phyloP scores from a whole-genome alignment of 768 basidiomycete genomes.

The Trametes coccinea region DNA sequence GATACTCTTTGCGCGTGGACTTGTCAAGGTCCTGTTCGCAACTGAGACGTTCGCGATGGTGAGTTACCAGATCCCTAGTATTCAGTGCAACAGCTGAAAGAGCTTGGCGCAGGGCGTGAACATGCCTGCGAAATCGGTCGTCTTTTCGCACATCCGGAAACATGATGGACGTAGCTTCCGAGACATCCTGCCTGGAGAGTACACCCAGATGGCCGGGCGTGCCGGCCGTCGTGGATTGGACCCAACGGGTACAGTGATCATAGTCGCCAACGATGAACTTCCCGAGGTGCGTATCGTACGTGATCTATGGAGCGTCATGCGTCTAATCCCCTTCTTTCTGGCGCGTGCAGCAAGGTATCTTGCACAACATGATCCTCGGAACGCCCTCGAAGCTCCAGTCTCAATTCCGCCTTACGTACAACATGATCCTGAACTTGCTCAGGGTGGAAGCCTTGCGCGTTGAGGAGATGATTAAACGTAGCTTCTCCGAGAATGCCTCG shows the following conservation, averaged over 20 bases:
- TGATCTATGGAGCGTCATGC: neutral
- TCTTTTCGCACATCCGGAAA: conserved; percentile 92
- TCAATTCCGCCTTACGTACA: conserved; percentile 97
- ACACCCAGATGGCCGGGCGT: conserved; percentile 99
- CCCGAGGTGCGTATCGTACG: conserved; percentile 65
- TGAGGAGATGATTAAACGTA: conserved; percentile 99
- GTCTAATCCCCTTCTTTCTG: neutral
- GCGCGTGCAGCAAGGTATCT: conserved; percentile 59
- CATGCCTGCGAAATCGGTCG: conserved; percentile 98
- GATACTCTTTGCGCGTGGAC: conserved; percentile 90
- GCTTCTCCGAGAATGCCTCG: conserved; percentile 97
- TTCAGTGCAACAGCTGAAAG: neutral
- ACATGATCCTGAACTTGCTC: conserved; percentile 97
- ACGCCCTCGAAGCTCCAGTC: conserved; percentile 88
- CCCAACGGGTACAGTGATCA: conserved; percentile 92
- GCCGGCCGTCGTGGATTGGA: conserved; percentile 96
- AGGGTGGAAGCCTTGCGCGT: conserved; percentile 94
- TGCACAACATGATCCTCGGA: conserved; percentile 94
- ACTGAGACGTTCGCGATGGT: conserved; percentile 99
- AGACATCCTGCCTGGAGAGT: conserved; percentile 87
- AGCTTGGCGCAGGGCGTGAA: conserved; percentile 78
- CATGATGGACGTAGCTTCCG: conserved; percentile 94
- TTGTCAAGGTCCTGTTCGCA: conserved; percentile 96
- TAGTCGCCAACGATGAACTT: conserved; percentile 77
- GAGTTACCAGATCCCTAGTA: conserved; percentile 21